Evolutionary conservation across 2,329 filamentous ascomycete species (phyloP).

Genomic region (Pseudogymnoascus sp.): DNA sequence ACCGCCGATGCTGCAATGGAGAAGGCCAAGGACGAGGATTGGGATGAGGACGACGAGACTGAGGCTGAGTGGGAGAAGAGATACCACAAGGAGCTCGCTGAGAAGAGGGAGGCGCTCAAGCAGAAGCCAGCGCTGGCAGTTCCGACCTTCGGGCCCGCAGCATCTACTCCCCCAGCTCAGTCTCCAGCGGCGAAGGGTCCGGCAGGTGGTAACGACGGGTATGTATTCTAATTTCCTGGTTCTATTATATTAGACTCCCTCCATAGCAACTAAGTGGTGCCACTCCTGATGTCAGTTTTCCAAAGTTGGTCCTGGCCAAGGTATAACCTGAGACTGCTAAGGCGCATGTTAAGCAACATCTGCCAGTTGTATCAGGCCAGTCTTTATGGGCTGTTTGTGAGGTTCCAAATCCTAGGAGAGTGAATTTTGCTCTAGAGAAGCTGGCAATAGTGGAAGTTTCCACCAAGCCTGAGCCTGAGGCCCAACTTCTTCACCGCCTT

Average conservation of each 20-base stretch:
- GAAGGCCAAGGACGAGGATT: constrained; percentile 24
- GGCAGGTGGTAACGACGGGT: constrained; percentile 10
- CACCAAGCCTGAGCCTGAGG: neutral
- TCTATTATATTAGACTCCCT: neutral
- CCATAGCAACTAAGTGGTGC: neutral
- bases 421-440: neutral
- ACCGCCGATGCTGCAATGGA: constrained; percentile 21
- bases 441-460: neutral
- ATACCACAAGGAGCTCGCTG: constrained; percentile 13
- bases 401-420: neutral
- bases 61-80: constrained; percentile 16
- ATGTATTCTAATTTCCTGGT: neutral
- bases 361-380: neutral
- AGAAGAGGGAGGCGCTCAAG: neutral
- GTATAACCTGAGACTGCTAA: neutral
- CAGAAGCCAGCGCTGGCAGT: neutral
- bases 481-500: neutral
- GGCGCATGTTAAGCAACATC: neutral
- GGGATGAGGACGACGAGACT: constrained; percentile 26
- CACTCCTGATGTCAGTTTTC: neutral
- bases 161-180: constrained; percentile 11
- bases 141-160: constrained; percentile 15
- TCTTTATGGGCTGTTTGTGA: neutral
- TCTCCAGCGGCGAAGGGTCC: neutral
- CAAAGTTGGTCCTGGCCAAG: neutral